Percentiles rank a stretch among this genome's conserved stretches.
These are phyloP conservation scores for Albugo laibachii DNA, from an alignment of 352 stramenopile genomes.

Conservation along the genomic window DNA sequence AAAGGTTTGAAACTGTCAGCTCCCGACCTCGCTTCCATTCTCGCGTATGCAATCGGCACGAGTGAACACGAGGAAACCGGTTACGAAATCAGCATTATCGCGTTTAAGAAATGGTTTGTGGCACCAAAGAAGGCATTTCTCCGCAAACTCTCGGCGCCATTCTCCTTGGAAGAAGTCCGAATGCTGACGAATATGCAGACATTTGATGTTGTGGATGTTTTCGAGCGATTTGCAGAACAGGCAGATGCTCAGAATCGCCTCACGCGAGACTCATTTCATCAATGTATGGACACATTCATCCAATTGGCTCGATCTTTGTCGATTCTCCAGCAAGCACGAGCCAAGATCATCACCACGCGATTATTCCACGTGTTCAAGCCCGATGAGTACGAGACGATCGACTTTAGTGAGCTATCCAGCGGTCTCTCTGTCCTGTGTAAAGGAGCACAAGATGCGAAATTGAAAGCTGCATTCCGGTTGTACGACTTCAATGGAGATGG, in stretches of 20 bases:
- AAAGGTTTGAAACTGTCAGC: slow-evolving; percentile 1
- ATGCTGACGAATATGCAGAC: slow-evolving; percentile 66
- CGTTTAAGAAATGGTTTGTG: slow-evolving; percentile 23
- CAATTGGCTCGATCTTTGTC: background rate
- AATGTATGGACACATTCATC: background rate
- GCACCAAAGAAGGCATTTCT: background rate
- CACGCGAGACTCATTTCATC: slow-evolving; percentile 2
- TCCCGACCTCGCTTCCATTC: background rate
- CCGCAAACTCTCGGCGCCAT: slow-evolving; percentile 24
- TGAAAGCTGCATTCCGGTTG: slow-evolving; percentile 12
- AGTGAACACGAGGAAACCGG: background rate
- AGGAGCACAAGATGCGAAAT: slow-evolving; percentile 9
- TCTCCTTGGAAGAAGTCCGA: slow-evolving; percentile 66
- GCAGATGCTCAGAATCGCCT: slow-evolving; percentile 12
- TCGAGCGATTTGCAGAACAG: slow-evolving; percentile 11
- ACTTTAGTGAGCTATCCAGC: slow-evolving; percentile 13
- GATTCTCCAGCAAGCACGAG: slow-evolving; percentile 34
- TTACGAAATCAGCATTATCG: background rate
- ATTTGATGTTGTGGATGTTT: slow-evolving; percentile 41
- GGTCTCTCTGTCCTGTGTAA: slow-evolving; percentile 12
- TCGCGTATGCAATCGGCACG: background rate
- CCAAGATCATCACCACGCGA: background rate
- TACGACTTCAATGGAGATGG: slow-evolving; percentile 17
- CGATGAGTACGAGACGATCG: slow-evolving; percentile 5
- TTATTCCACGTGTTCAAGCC: slow-evolving; percentile 14